These are phyloP conservation scores for Globisporangium okanoganense DNA, from an alignment of 352 stramenopile genomes.

Conservation along the genomic window DNA sequence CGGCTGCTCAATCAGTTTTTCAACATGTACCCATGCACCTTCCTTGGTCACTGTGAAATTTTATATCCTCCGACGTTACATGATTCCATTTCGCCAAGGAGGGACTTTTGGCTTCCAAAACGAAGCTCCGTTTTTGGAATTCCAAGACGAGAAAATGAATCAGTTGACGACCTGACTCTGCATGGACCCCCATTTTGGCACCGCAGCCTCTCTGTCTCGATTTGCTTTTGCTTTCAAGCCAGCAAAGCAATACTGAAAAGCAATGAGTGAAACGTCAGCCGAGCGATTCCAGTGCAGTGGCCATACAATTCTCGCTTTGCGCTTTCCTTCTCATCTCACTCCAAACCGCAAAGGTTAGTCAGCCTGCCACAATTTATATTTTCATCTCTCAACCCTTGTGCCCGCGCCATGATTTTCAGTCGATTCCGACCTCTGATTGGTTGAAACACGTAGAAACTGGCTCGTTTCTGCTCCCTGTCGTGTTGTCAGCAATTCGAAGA, in stretches of 20 bases:
- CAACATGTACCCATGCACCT: slow-evolving; percentile 1
- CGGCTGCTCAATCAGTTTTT: not conserved
- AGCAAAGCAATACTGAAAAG: not conserved
- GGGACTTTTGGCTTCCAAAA: not conserved
- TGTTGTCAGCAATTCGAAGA: slow-evolving; percentile 2
- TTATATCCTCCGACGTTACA: not conserved
- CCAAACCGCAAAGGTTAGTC: not conserved
- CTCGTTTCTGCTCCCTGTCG: not conserved
- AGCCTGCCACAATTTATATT: not conserved
- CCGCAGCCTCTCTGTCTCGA: not conserved
- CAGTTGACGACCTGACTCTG: not conserved
- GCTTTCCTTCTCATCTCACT: not conserved
- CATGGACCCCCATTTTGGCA: not conserved
- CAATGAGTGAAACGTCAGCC: not conserved
- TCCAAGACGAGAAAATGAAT: not conserved
- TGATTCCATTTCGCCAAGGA: not conserved
- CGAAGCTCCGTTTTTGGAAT: too few species aligned
- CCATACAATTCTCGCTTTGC: not conserved
- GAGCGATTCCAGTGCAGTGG: not conserved
- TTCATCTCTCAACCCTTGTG: not conserved
- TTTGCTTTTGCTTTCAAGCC: not conserved
- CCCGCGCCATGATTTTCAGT: not conserved
- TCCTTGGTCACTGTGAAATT: not conserved
- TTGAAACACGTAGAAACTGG: not conserved
- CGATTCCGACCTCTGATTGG: slow-evolving; percentile 1